Evolutionary conservation across 2,329 filamentous ascomycete species (phyloP).

Genomic region (Colletotrichum godetiae): DNA sequence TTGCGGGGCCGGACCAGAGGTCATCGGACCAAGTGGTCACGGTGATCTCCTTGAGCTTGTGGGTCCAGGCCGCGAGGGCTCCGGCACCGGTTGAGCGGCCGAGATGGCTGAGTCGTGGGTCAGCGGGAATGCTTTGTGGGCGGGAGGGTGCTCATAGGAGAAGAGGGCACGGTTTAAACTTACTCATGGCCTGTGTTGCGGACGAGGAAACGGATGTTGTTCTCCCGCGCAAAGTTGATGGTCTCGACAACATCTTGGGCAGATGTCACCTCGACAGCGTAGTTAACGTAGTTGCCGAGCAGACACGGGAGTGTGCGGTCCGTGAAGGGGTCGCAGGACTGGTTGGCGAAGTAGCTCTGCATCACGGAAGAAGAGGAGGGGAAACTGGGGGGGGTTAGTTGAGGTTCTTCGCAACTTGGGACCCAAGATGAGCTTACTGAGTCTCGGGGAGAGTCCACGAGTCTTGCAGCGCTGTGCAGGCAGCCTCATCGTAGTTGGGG

Average conservation of each 20-base stretch:
- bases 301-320: slow-evolving; percentile 51
- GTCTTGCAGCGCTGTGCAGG: slow-evolving; percentile 51
- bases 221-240: slow-evolving; percentile 50
- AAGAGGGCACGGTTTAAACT: background rate
- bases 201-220: slow-evolving; percentile 50
- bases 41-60: slow-evolving; percentile 53
- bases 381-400: slow-evolving; percentile 41
- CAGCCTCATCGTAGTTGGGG: slow-evolving; percentile 54
- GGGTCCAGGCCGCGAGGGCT: slow-evolving; percentile 52
- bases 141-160: slow-evolving; percentile 38
- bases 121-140: background rate
- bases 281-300: slow-evolving; percentile 55
- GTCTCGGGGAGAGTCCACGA: slow-evolving; percentile 48
- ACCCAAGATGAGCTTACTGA: slow-evolving; percentile 44
- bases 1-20: slow-evolving; percentile 60
- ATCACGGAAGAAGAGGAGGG: slow-evolving; percentile 53
- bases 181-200: slow-evolving; percentile 48
- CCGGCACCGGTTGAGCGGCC: slow-evolving; percentile 53
- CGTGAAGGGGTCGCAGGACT: slow-evolving; percentile 51
- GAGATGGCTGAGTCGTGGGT: slow-evolving; percentile 47
- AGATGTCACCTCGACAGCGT: slow-evolving; percentile 49
- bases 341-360: slow-evolving; percentile 50
- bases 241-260: slow-evolving; percentile 45
- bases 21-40: slow-evolving; percentile 51
- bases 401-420: background rate